A percentile compares a stretch with the other conserved stretches of the same genome.
Evolutionary conservation across 495 filamentous ascomycete genomes (phyloP).

Genomic region (Stereocaulon alpinum): DNA sequence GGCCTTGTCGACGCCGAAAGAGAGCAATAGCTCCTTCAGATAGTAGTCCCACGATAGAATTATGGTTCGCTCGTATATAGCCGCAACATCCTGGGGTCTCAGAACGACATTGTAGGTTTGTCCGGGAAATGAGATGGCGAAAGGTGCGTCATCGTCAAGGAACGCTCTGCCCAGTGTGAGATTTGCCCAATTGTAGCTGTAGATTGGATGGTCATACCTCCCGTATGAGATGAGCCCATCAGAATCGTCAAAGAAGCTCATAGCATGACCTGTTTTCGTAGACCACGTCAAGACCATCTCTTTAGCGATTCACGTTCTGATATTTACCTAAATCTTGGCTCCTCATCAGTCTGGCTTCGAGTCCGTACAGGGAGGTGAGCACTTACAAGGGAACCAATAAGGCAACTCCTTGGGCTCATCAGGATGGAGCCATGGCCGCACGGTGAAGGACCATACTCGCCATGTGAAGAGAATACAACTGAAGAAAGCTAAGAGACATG

Average conservation of each 20-base stretch:
- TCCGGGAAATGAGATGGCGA: conserved; percentile 7
- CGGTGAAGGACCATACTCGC: conserved; percentile 25
- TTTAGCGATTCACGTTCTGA: not conserved
- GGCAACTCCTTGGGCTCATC: conserved; percentile 26
- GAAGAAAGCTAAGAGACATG: not conserved
- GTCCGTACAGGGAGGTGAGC: not conserved
- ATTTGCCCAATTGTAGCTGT: not conserved
- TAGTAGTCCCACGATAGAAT: conserved; percentile 13
- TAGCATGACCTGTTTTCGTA: conserved; percentile 9
- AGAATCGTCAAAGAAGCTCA: conserved; percentile 12
- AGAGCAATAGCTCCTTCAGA: not conserved
- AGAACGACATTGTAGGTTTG: conserved; percentile 13
- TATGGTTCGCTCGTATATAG: conserved; percentile 4
- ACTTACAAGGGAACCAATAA: conserved; percentile 24
- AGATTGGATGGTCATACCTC: conserved; percentile 2
- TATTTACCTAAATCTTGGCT: conserved; percentile 4
- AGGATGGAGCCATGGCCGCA: conserved; percentile 21
- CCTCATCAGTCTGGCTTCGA: not conserved
- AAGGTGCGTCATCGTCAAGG: conserved; percentile 13
- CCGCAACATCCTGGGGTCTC: conserved; percentile 9
- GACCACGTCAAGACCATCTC: not conserved
- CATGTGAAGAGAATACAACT: conserved; percentile 13
- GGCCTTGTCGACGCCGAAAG: conserved; percentile 4
- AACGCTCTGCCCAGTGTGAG: conserved; percentile 3
- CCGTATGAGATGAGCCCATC: conserved; percentile 8